Conservation (phyloP, 169 alveolate genomes). For the Ichthyophthirius multifiliis region DNA sequence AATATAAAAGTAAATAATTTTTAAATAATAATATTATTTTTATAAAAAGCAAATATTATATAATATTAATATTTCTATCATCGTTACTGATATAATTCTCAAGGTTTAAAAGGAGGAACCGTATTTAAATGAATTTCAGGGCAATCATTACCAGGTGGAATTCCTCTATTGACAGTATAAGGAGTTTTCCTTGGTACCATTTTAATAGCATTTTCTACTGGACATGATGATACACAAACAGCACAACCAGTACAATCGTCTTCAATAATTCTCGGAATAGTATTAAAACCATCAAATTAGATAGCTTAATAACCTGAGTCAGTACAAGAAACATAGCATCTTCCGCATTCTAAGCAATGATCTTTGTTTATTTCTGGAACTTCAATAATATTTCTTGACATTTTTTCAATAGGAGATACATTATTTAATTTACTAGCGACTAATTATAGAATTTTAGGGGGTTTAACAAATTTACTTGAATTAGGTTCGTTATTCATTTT, state of each 20-base stretch:
- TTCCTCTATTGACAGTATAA: conserved; percentile 41
- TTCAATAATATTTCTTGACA: conserved; percentile 25
- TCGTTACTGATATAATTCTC: too few species aligned
- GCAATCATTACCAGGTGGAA: conserved; percentile 28
- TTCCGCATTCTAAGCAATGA: conserved; percentile 43
- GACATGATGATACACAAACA: conserved; percentile 48
- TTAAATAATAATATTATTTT: too few species aligned
- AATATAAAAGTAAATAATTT: too few species aligned
- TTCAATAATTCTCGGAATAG: conserved; percentile 37
- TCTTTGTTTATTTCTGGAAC: conserved; percentile 42
- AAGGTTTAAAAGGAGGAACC: conserved; percentile 7
- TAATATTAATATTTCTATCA: too few species aligned
- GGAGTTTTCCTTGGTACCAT: conserved; percentile 38
- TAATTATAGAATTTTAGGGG: conserved; percentile 1
- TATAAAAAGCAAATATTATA: too few species aligned
- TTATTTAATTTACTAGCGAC: conserved; percentile 39
- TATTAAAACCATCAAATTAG: conserved; percentile 31
- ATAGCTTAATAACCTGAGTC: conserved; percentile 54
- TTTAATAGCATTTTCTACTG: conserved; percentile 40
- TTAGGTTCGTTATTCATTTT: not conserved
- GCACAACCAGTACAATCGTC: conserved; percentile 58
- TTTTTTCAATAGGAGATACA: conserved; percentile 24
- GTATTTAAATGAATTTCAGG: conserved; percentile 21
- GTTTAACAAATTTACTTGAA: not conserved
- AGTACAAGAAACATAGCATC: conserved; percentile 45